These are phyloP conservation scores for Gnaphalium uliginosum DNA, from an alignment of 129 eudicot genomes.

Conservation along the genomic window DNA sequence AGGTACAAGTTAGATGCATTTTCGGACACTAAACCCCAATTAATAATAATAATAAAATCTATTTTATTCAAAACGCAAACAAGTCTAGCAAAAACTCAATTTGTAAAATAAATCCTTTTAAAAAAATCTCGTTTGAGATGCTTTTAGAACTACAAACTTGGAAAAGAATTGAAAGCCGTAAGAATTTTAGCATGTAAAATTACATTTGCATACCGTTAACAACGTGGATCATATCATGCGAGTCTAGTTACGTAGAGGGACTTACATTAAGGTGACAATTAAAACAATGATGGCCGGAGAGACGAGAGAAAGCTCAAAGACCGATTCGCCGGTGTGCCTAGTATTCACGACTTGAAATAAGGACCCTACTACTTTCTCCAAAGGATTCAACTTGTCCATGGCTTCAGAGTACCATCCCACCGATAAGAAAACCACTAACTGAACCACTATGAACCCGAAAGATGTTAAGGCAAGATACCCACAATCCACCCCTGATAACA, in stretches of 20 bases:
- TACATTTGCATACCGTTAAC: too few species aligned
- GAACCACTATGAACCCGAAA: slow-evolving; percentile 33
- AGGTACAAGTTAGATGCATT: too few species aligned
- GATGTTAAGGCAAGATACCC: slow-evolving; percentile 25
- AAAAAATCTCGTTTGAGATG: too few species aligned
- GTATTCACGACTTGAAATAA: slow-evolving; percentile 49
- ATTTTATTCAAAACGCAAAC: too few species aligned
- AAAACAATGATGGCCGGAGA: slow-evolving; percentile 49
- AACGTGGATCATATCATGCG: too few species aligned
- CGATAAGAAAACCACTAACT: slow-evolving; percentile 29
- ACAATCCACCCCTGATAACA: slow-evolving; percentile 24
- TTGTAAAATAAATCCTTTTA: too few species aligned
- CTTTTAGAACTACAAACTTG: too few species aligned
- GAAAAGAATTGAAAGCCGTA: too few species aligned
- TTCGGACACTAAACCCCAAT: too few species aligned
- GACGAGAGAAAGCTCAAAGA: slow-evolving; percentile 44
- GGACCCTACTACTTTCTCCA: slow-evolving; percentile 36
- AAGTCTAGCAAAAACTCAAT: too few species aligned
- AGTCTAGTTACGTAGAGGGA: not conserved
- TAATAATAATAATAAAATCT: too few species aligned
- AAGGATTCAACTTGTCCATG: slow-evolving; percentile 21
- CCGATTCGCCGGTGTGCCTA: slow-evolving; percentile 53
- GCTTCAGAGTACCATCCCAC: slow-evolving; percentile 46
- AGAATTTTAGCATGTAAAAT: too few species aligned
- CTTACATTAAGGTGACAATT: slow-evolving; percentile 53